Conservation (phyloP, 345 rosid species). For the Triadica sebifera region DNA sequence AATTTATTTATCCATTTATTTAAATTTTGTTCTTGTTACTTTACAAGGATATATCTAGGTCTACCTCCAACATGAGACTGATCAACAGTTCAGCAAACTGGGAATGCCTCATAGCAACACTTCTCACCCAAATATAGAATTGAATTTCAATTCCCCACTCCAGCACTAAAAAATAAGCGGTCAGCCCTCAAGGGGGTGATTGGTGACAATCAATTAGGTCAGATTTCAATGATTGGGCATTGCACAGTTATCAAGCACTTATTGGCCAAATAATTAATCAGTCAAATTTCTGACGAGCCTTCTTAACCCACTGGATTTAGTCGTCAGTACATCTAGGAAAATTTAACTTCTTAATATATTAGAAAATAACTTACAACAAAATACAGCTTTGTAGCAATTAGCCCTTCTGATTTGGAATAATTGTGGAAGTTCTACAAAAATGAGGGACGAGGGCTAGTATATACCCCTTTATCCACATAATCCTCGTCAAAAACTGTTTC, state of each 20-base stretch:
- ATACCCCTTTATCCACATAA: not conserved
- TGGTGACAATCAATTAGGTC: not conserved
- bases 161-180: too few species aligned
- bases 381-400: not conserved
- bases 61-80: too few species aligned
- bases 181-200: not conserved
- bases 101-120: too few species aligned
- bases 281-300: not conserved
- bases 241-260: not conserved
- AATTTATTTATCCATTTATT: too few species aligned
- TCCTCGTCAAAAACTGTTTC: not conserved
- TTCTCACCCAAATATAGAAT: not conserved
- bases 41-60: too few species aligned
- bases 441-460: not conserved
- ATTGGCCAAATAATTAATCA: not conserved
- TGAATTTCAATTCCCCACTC: not conserved
- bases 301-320: not conserved
- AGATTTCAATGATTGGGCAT: not conserved
- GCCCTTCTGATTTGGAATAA: not conserved
- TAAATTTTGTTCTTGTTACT: too few species aligned
- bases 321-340: not conserved
- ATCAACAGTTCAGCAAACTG: too few species aligned
- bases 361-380: constrained; percentile 9
- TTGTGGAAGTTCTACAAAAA: not conserved
- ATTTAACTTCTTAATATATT: not conserved